These are phyloP conservation scores for Penstemon barbatus DNA, from an alignment of 257 asterid genomes.

Conservation along the genomic window DNA sequence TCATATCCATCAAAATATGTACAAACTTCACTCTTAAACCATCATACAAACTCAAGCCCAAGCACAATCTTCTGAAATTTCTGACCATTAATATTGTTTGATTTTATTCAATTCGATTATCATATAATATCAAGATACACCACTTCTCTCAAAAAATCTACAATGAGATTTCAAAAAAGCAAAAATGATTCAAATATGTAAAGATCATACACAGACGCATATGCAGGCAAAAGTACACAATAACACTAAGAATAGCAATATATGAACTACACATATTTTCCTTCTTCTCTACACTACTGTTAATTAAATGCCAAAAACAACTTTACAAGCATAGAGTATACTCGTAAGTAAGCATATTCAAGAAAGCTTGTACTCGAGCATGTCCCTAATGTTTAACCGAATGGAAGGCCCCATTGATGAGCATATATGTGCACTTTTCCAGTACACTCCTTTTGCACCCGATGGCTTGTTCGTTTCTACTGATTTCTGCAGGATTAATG, in stretches of 20 bases:
- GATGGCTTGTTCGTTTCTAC: constrained; percentile 91
- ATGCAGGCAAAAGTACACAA: neutral
- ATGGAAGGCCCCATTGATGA: constrained; percentile 98
- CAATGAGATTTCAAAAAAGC: neutral
- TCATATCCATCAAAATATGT: too few species aligned
- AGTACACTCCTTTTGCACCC: constrained; percentile 90
- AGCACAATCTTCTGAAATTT: too few species aligned
- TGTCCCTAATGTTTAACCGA: constrained; percentile 72
- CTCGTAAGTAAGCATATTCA: constrained; percentile 30
- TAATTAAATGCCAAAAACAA: neutral
- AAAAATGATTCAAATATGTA: neutral
- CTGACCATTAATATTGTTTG: too few species aligned
- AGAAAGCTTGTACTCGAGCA: constrained; percentile 77
- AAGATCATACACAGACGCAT: neutral
- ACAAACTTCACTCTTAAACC: too few species aligned
- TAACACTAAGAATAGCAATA: constrained; percentile 18
- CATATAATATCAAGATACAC: too few species aligned
- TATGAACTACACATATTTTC: constrained; percentile 21
- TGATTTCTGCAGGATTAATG: constrained; percentile 61
- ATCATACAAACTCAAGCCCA: too few species aligned
- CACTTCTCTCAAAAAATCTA: too few species aligned
- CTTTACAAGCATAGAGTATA: constrained; percentile 34
- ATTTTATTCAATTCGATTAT: too few species aligned
- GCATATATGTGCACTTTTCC: constrained; percentile 94
- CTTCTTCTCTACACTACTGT: constrained; percentile 30